Percentiles rank a stretch among this genome's conserved stretches.
These are phyloP conservation scores for Lichtheimia ornata DNA, from an alignment of 371 early-diverging fungal genomes.

Conservation along the genomic window DNA sequence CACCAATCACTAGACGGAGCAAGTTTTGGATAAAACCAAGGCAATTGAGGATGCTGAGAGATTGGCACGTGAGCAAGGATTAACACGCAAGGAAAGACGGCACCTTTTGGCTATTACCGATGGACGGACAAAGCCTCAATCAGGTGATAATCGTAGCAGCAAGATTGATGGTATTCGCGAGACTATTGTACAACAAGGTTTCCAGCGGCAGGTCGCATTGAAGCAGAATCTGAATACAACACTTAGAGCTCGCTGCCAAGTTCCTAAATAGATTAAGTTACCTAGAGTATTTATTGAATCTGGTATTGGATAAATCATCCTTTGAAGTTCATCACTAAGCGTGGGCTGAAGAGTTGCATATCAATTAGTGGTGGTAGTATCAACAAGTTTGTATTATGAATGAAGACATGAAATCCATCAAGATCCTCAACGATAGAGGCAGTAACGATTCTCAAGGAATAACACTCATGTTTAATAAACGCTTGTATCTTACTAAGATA, in stretches of 20 bases:
- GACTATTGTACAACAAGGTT: constrained; percentile 9
- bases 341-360: too few species aligned
- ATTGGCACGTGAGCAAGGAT: constrained; percentile 11
- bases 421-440: too few species aligned
- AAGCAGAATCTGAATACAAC: constrained; percentile 17
- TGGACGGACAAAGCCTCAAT: constrained; percentile 1
- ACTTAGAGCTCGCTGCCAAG: constrained; percentile 19
- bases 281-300: too few species aligned
- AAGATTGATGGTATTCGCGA: constrained; percentile 12
- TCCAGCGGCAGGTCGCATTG: constrained; percentile 13
- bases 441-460: too few species aligned
- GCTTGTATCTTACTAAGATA: too few species aligned
- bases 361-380: too few species aligned
- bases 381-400: too few species aligned
- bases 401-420: too few species aligned
- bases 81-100: constrained; percentile 19
- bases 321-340: too few species aligned
- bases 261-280: constrained; percentile 5
- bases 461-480: too few species aligned
- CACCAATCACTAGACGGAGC: constrained; percentile 1
- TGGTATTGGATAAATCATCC: too few species aligned
- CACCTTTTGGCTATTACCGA: constrained; percentile 15
- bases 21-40: constrained; percentile 7
- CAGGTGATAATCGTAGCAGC: neutral
- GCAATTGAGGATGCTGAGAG: constrained; percentile 15